Conservation (phyloP, 1,284 basidiomycete genomes). For the Marasmius oreades region DNA sequence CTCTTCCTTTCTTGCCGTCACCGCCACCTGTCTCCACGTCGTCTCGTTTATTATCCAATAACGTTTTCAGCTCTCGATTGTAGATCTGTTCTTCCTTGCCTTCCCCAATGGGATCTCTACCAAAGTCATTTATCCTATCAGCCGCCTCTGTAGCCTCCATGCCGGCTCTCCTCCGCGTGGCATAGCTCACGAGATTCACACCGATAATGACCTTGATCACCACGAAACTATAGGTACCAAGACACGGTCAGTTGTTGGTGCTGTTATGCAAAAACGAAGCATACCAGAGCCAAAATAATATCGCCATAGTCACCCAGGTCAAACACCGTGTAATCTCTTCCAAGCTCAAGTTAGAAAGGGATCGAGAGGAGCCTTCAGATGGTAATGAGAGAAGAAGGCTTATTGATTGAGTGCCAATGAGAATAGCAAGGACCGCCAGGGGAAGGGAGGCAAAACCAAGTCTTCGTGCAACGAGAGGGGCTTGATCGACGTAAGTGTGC, state of each 20-base stretch:
- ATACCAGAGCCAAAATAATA: conserved; percentile 82
- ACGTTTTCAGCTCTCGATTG: conserved; percentile 72
- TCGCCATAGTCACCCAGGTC: conserved; percentile 63
- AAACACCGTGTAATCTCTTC: conserved; percentile 51
- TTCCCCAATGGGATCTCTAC: conserved; percentile 83
- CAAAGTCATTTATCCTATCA: conserved; percentile 79
- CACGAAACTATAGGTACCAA: conserved; percentile 51
- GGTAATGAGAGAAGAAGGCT: conserved; percentile 52
- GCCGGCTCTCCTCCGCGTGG: conserved; percentile 67
- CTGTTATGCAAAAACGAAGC: conserved; percentile 17
- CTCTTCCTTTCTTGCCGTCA: conserved; percentile 53
- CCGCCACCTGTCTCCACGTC: conserved; percentile 43
- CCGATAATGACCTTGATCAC: conserved; percentile 88
- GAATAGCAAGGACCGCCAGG: conserved; percentile 86
- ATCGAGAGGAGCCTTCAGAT: conserved; percentile 31
- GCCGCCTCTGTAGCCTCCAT: conserved; percentile 75
- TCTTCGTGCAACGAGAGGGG: conserved; percentile 89
- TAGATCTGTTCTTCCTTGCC: conserved; percentile 84
- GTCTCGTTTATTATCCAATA: conserved; percentile 68
- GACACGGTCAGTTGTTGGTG: background rate
- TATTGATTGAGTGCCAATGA: conserved; percentile 84
- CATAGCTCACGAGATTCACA: conserved; percentile 82
- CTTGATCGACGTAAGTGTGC: conserved; percentile 94
- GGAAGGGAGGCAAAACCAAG: conserved; percentile 94
- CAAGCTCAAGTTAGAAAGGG: conserved; percentile 38